Conservation (phyloP, 1,284 basidiomycete genomes). For the Flammula alnicola region DNA sequence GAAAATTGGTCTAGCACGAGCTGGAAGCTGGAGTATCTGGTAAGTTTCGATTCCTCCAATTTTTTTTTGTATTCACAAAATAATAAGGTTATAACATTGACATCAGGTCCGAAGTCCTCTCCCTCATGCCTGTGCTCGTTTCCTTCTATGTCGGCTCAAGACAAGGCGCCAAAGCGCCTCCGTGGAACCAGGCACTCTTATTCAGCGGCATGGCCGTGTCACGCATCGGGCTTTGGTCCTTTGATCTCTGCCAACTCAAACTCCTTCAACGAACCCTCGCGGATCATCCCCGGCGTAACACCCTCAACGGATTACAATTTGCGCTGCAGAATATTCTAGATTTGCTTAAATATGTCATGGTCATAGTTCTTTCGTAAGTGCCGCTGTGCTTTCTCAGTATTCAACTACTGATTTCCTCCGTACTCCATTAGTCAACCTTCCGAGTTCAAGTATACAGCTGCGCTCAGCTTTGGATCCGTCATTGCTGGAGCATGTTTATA, state of each 20-base stretch:
- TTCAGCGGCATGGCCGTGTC: conserved; percentile 54
- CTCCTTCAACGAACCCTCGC: conserved; percentile 48
- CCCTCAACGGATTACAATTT: conserved; percentile 37
- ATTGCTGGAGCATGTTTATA: conserved; percentile 14
- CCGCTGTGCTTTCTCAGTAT: not conserved
- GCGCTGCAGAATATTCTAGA: conserved; percentile 33
- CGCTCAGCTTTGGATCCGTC: conserved; percentile 16
- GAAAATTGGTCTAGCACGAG: conserved; percentile 48
- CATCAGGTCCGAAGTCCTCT: conserved; percentile 46
- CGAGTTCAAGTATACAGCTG: conserved; percentile 20
- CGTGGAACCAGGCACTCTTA: conserved; percentile 42
- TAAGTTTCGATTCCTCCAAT: conserved; percentile 18
- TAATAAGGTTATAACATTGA: too few relatives aligned
- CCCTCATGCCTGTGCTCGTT: conserved; percentile 44
- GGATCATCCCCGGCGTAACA: conserved; percentile 46
- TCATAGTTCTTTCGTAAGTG: conserved; percentile 18
- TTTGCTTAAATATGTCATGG: conserved; percentile 28
- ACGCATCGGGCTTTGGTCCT: conserved; percentile 55
- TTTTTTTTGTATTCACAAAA: too few relatives aligned
- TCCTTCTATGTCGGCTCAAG: conserved; percentile 39
- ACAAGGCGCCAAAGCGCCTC: conserved; percentile 26
- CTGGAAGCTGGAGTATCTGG: conserved; percentile 55
- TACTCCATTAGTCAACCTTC: conserved; percentile 9
- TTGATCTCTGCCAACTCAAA: conserved; percentile 54
- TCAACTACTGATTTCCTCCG: not conserved